Percentiles rank a stretch among this genome's conserved stretches.
Evolutionary conservation across 768 basidiomycete genomes (phyloP).

Genomic region (Mycena vulgaris): DNA sequence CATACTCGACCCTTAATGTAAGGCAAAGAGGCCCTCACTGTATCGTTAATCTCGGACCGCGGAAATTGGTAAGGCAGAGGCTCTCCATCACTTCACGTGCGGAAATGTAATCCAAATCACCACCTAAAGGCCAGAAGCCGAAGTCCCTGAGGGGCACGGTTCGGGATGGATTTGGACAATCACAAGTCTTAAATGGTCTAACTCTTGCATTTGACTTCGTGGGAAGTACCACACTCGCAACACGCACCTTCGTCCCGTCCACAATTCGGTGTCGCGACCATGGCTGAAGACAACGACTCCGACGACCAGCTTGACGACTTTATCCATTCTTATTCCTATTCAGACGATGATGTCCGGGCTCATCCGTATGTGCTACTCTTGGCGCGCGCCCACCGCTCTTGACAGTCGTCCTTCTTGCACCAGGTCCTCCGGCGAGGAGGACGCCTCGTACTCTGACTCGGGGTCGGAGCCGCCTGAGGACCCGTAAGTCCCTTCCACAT

Average conservation of each 20-base stretch:
- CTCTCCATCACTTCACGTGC: conserved; percentile 28
- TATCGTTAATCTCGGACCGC: background rate
- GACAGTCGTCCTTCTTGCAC: background rate
- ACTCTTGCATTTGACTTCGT: conserved; percentile 37
- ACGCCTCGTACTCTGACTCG: conserved; percentile 33
- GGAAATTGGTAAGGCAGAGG: background rate
- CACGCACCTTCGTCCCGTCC: conserved; percentile 30
- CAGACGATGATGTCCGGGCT: conserved; percentile 24
- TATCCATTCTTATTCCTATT: conserved; percentile 37
- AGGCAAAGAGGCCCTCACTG: background rate
- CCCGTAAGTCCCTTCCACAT: conserved; percentile 15
- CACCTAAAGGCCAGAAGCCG: conserved; percentile 37
- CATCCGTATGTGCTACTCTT: conserved; percentile 17
- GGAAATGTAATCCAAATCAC: conserved; percentile 31
- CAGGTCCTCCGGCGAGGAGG: conserved; percentile 33
- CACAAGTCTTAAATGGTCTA: conserved; percentile 39
- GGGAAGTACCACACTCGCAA: conserved; percentile 35
- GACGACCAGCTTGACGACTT: conserved; percentile 39
- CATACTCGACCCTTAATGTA: conserved; percentile 2
- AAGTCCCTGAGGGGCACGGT: conserved; percentile 26
- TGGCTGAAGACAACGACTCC: conserved; percentile 29
- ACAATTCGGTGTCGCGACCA: conserved; percentile 20
- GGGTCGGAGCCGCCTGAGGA: conserved; percentile 34
- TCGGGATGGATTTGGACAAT: conserved; percentile 37
- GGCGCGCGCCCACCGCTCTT: background rate